These are phyloP conservation scores for Solanum piurae DNA, from an alignment of 257 asterid genomes.

Conservation along the genomic window DNA sequence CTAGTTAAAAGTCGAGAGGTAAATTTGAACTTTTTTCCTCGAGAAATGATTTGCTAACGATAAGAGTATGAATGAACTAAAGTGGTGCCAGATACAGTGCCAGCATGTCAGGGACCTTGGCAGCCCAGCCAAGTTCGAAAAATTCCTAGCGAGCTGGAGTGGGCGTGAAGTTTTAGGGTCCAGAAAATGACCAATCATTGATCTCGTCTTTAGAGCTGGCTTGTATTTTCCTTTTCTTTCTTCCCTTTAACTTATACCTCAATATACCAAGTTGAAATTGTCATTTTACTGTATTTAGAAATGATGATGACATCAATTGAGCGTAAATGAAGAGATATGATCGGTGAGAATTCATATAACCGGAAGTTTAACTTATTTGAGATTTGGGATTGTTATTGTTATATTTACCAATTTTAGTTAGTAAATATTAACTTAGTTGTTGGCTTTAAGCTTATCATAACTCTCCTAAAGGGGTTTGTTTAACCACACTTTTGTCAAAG, in stretches of 20 bases:
- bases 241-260: neutral
- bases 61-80: neutral
- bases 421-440: neutral
- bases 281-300: neutral
- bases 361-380: neutral
- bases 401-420: neutral
- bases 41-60: neutral
- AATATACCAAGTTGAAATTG: neutral
- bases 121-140: neutral
- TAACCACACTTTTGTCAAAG: neutral
- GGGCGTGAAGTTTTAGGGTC: conserved; percentile 9
- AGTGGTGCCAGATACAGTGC: neutral
- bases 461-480: neutral
- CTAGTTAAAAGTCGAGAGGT: neutral
- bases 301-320: neutral
- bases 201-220: conserved; percentile 16
- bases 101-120: conserved; percentile 10
- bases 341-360: neutral
- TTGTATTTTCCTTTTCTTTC: neutral
- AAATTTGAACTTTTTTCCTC: neutral
- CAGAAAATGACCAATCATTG: conserved; percentile 18
- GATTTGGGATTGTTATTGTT: neutral
- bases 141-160: conserved; percentile 11
- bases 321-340: neutral
- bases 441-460: neutral